These are phyloP conservation scores for Annulohypoxylon truncatum DNA, from an alignment of 2,329 filamentous ascomycete species.

Conservation along the genomic window DNA sequence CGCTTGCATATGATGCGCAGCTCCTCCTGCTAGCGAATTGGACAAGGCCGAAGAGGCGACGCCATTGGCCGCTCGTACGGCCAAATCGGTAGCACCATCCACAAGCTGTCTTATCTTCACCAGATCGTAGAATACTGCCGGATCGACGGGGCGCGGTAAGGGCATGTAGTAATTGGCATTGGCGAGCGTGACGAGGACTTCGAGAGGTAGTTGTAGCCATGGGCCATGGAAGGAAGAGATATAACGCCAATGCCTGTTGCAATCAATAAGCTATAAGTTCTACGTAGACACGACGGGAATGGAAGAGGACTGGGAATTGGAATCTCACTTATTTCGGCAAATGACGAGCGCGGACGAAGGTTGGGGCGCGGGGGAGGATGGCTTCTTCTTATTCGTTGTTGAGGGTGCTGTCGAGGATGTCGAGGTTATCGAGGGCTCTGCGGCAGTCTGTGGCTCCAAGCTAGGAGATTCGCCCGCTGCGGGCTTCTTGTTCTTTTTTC, in stretches of 20 bases:
- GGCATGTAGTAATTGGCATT: conserved; percentile 83
- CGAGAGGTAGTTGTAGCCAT: conserved; percentile 83
- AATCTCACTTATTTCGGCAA: conserved; percentile 75
- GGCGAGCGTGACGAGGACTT: conserved; percentile 82
- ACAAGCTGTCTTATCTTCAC: conserved; percentile 84
- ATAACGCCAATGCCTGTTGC: conserved; percentile 80
- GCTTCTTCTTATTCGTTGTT: conserved; percentile 39
- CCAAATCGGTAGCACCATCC: conserved; percentile 82
- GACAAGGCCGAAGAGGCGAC: conserved; percentile 73
- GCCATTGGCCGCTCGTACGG: conserved; percentile 81
- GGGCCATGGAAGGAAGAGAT: conserved; percentile 86
- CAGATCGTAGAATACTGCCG: conserved; percentile 84
- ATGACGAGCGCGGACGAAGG: conserved; percentile 64
- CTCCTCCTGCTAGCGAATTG: conserved; percentile 60
- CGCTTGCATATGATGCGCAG: conserved; percentile 52
- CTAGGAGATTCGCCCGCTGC: conserved; percentile 45
- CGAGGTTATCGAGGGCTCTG: conserved; percentile 39
- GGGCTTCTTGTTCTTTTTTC: conserved; percentile 60
- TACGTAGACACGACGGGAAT: background rate
- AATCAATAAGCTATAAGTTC: conserved; percentile 27
- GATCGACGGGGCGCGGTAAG: conserved; percentile 80
- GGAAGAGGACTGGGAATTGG: conserved; percentile 10
- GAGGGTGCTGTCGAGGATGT: conserved; percentile 14
- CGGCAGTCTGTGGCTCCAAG: conserved; percentile 41
- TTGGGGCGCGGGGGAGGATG: conserved; percentile 34